A percentile compares a stretch with the other conserved stretches of the same genome.
Evolutionary conservation across 2,329 filamentous ascomycete genomes (phyloP).

Genomic region (Fusarium duplospermum): DNA sequence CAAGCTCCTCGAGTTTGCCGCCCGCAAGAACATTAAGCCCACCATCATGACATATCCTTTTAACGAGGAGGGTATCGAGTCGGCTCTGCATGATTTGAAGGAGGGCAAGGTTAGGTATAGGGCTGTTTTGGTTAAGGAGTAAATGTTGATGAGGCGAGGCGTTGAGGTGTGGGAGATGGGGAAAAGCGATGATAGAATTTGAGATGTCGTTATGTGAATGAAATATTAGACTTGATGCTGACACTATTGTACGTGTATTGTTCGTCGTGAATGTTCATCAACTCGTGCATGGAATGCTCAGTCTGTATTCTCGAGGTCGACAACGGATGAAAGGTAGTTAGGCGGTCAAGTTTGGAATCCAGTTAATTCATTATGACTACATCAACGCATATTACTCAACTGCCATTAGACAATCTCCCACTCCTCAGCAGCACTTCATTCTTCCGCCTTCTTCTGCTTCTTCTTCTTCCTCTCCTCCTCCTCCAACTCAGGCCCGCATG

Average conservation of each 20-base stretch:
- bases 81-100: conserved; percentile 50
- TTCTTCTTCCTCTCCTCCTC: background rate
- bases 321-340: background rate
- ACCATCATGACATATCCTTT: conserved; percentile 45
- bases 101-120: conserved; percentile 48
- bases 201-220: background rate
- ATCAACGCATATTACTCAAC: background rate
- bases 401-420: background rate
- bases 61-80: conserved; percentile 47
- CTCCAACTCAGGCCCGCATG: background rate
- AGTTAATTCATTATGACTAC: background rate
- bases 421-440: background rate
- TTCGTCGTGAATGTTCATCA: background rate
- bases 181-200: background rate
- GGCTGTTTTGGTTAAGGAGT: conserved; percentile 44
- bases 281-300: background rate
- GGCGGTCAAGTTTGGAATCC: background rate
- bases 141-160: background rate
- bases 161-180: background rate
- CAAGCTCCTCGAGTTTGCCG: conserved; percentile 46
- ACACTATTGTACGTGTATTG: background rate
- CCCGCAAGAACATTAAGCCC: conserved; percentile 42
- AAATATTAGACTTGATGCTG: background rate
- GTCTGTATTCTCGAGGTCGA: background rate
- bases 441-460: background rate